Conservation (phyloP, 768 basidiomycete species). For the Mrakia hoshinonis region DNA sequence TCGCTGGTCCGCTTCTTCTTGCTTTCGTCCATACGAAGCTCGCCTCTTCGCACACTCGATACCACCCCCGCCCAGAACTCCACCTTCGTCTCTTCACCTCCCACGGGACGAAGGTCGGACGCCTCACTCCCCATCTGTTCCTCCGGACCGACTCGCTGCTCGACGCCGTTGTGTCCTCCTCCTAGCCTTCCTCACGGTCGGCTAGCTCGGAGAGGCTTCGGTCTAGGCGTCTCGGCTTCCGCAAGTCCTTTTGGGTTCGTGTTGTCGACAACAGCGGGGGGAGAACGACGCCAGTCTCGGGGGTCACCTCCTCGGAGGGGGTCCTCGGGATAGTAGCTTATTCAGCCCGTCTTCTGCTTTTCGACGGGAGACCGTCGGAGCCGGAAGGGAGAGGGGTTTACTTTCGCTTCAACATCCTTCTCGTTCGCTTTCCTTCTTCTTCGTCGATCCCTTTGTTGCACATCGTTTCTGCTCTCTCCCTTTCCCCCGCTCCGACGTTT, state of each 20-base stretch:
- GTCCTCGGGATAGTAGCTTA: constrained; percentile 5
- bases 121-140: neutral
- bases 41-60: neutral
- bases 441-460: neutral
- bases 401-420: constrained; percentile 23
- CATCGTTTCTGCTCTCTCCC: neutral
- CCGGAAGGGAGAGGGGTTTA: constrained; percentile 26
- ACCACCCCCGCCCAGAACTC: constrained; percentile 2
- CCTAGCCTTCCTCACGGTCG: neutral
- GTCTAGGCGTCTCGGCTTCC: no score
- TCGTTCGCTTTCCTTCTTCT: neutral
- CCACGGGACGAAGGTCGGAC: neutral
- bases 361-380: neutral
- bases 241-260: neutral
- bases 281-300: neutral
- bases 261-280: neutral
- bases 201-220: neutral
- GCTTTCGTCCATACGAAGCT: neutral
- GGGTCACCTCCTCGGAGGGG: neutral
- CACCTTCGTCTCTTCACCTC: neutral
- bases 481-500: neutral
- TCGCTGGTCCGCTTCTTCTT: neutral
- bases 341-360: constrained; percentile 28
- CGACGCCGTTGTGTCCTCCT: neutral
- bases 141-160: neutral